Conservation (phyloP, 768 basidiomycete genomes). For the Termitomyces titanicus region DNA sequence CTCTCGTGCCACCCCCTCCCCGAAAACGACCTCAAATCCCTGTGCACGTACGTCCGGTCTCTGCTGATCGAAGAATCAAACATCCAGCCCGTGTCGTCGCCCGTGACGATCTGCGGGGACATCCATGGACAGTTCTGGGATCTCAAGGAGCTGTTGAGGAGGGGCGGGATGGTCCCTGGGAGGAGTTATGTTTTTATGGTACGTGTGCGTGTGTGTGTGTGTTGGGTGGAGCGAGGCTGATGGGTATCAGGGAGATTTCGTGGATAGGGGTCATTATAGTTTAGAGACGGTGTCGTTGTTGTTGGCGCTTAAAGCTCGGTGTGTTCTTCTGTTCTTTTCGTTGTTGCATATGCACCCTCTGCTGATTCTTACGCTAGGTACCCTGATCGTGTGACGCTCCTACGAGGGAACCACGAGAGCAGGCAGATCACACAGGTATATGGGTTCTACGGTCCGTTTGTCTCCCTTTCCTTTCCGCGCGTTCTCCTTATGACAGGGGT, state of each 20-base stretch:
- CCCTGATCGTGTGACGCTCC: slow-evolving; percentile 86
- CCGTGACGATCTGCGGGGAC: slow-evolving; percentile 94
- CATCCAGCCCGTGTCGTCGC: slow-evolving; percentile 92
- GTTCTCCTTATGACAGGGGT: too few species aligned
- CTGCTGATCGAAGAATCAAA: slow-evolving; percentile 96
- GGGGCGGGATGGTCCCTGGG: slow-evolving; percentile 82
- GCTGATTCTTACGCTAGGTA: slow-evolving; percentile 47
- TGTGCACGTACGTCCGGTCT: slow-evolving; percentile 86
- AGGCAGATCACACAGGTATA: slow-evolving; percentile 98
- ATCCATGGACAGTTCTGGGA: slow-evolving; percentile 99
- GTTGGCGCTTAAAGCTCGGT: slow-evolving; percentile 79
- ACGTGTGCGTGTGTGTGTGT: slow-evolving; percentile 46
- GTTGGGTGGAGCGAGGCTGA: slow-evolving; percentile 11
- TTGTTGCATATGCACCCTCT: too few species aligned
- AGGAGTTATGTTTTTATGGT: slow-evolving; percentile 97
- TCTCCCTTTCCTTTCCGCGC: too few species aligned
- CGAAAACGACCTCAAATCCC: slow-evolving; percentile 88
- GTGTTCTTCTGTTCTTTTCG: slow-evolving; percentile 9
- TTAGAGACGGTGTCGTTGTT: slow-evolving; percentile 91
- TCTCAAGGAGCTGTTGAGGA: slow-evolving; percentile 81
- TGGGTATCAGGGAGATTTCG: slow-evolving; percentile 83
- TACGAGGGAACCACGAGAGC: slow-evolving; percentile 96
- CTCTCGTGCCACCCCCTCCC: slow-evolving; percentile 83
- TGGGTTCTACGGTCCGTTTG: slow-evolving; percentile 86
- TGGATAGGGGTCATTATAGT: slow-evolving; percentile 95